Conservation (phyloP, 2,329 filamentous ascomycete species). For the Plenodomus lindquistii region DNA sequence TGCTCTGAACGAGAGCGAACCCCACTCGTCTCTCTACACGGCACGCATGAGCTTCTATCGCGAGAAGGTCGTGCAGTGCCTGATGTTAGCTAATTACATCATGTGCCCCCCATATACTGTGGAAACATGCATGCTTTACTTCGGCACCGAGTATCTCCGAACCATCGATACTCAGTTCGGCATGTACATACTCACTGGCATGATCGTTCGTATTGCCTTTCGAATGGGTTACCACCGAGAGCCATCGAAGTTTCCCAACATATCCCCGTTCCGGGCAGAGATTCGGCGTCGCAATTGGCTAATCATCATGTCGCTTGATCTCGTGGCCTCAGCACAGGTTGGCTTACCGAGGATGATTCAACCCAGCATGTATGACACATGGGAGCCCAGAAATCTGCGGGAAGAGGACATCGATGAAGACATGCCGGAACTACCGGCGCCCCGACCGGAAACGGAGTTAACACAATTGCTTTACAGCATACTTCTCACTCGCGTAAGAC, state of each 20-base stretch:
- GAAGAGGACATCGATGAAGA: constrained; percentile 49
- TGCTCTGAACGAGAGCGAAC: constrained; percentile 3
- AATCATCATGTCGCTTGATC: constrained; percentile 50
- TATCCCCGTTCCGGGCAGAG: constrained; percentile 61
- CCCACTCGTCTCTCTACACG: constrained; percentile 15
- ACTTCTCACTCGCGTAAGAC: constrained; percentile 27
- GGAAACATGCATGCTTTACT: constrained; percentile 37
- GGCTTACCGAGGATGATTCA: constrained; percentile 47
- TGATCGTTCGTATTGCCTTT: constrained; percentile 39
- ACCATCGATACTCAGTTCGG: constrained; percentile 35
- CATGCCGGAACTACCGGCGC: constrained; percentile 34
- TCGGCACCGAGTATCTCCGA: constrained; percentile 33
- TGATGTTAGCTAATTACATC: constrained; percentile 39
- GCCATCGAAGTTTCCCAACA: constrained; percentile 38
- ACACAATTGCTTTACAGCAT: constrained; percentile 34
- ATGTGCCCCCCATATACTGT: constrained; percentile 42
- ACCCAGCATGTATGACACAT: constrained; percentile 44
- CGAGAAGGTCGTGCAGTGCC: constrained; percentile 36
- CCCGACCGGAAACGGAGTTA: constrained; percentile 31
- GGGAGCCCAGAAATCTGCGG: constrained; percentile 45
- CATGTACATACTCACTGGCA: constrained; percentile 33
- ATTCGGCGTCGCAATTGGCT: constrained; percentile 65
- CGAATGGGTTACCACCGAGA: constrained; percentile 52
- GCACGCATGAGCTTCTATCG: constrained; percentile 36
- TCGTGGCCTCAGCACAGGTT: constrained; percentile 44